phyloP scores from a whole-genome alignment of 306 rosid genomes.

The Sindora glabra region DNA sequence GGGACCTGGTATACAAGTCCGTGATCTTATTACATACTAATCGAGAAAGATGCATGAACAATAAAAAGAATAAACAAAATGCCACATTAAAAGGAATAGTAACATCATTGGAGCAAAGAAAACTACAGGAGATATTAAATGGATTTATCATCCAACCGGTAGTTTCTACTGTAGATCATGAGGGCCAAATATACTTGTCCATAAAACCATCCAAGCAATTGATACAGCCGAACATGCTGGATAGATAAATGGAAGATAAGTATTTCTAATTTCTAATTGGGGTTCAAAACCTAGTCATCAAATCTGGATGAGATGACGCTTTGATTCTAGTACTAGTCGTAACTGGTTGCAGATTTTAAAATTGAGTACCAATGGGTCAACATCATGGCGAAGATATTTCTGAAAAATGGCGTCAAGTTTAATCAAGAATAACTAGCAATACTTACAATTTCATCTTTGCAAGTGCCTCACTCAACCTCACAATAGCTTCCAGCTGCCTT shows the following conservation, averaged over 20 bases:
- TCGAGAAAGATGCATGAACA: conserved; percentile 1
- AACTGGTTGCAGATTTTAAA: background rate
- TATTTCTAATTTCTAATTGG: too few relatives aligned
- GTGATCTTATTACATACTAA: background rate
- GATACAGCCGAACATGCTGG: too few relatives aligned
- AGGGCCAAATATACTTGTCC: background rate
- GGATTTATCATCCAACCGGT: background rate
- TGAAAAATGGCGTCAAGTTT: background rate
- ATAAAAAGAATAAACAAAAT: conserved; percentile 1
- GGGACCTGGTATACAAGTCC: conserved; percentile 42
- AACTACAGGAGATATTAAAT: background rate
- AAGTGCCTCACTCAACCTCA: conserved; percentile 89
- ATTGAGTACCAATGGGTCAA: too few relatives aligned
- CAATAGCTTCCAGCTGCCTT: conserved; percentile 95
- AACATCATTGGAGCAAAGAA: background rate
- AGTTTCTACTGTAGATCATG: background rate
- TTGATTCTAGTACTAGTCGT: background rate
- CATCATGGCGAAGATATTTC: too few relatives aligned
- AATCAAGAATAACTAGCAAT: conserved; percentile 5
- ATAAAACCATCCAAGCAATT: background rate
- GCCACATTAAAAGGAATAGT: background rate
- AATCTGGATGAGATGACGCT: conserved; percentile 7
- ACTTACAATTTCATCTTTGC: conserved; percentile 97
- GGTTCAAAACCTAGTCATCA: background rate
- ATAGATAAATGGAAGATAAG: too few relatives aligned